Conservation (phyloP, 2,329 filamentous ascomycete genomes). For the Coniochaeta sp. region DNA sequence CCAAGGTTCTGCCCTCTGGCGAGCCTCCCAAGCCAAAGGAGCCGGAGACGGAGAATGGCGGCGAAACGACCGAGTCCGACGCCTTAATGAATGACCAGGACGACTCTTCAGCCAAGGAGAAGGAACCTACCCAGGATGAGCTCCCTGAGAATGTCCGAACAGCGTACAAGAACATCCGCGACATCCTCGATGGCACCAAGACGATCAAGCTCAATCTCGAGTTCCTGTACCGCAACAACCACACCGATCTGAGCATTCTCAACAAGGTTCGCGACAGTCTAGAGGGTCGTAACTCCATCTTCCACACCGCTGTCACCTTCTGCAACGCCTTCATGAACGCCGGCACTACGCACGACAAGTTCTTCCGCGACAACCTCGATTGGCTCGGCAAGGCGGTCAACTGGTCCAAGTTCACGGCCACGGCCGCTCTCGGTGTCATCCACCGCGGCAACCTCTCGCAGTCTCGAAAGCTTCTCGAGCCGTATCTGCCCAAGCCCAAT, state of each 20-base stretch:
- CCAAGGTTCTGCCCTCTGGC: constrained; percentile 64
- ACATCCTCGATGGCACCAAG: constrained; percentile 78
- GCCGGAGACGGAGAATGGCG: constrained; percentile 37
- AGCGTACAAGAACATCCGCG: constrained; percentile 56
- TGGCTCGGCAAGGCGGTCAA: constrained; percentile 98
- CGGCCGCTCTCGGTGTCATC: constrained; percentile 91
- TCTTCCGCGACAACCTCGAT: constrained; percentile 95
- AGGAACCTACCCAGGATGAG: constrained; percentile 47
- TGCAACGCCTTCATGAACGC: constrained; percentile 99
- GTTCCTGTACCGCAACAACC: constrained; percentile 93
- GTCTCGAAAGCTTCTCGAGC: constrained; percentile 86
- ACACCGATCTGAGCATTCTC: constrained; percentile 81
- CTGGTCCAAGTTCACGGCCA: constrained; percentile 99
- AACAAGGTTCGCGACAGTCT: constrained; percentile 96
- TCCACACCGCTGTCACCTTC: constrained; percentile 95
- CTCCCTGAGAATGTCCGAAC: constrained; percentile 46
- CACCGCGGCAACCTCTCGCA: constrained; percentile 93
- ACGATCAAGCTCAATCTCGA: constrained; percentile 93
- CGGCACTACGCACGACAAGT: constrained; percentile 95
- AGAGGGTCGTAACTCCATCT: constrained; percentile 94
- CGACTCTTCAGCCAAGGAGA: constrained; percentile 17
- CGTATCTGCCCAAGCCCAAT: constrained; percentile 78
- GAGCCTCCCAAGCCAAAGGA: constrained; percentile 35
- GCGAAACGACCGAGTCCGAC: constrained; percentile 36
- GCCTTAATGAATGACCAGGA: constrained; percentile 39